Percentiles rank a stretch among this genome's conserved stretches.
Conservation (phyloP, 148 eudicot genomes). For the Pouteria glomerata region DNA sequence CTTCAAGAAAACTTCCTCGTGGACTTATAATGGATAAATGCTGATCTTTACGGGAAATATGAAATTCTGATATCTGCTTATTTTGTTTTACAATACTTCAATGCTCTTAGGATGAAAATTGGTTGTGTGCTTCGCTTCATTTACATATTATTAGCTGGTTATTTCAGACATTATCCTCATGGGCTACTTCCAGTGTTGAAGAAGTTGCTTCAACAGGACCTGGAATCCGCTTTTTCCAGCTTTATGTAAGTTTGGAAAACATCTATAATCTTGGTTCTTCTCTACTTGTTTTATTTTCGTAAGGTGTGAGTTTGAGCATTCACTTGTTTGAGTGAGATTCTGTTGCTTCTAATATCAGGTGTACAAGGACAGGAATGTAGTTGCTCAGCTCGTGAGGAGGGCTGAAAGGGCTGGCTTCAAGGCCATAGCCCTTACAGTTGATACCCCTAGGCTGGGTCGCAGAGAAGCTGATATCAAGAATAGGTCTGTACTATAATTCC, state of each 20-base stretch:
- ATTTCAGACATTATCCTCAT: constrained; percentile 86
- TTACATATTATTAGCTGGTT: not conserved
- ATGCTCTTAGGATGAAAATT: not conserved
- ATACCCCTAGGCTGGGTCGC: constrained; percentile 93
- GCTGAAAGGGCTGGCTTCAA: constrained; percentile 98
- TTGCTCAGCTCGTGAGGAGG: constrained; percentile 94
- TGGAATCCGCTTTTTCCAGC: constrained; percentile 98
- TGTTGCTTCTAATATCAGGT: constrained; percentile 41
- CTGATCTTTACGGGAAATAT: not conserved
- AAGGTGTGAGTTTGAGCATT: not conserved
- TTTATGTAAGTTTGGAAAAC: constrained; percentile 60
- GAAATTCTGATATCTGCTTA: not conserved
- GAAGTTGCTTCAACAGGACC: constrained; percentile 99
- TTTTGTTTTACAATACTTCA: not conserved
- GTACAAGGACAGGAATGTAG: constrained; percentile 93
- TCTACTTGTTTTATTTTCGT: not conserved
- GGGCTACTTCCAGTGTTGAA: constrained; percentile 98
- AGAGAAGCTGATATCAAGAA: constrained; percentile 97
- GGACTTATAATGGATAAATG: not conserved
- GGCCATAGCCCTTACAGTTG: constrained; percentile 98
- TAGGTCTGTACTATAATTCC: constrained; percentile 39
- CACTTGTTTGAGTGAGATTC: not conserved
- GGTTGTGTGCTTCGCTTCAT: not conserved
- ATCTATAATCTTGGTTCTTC: not conserved
- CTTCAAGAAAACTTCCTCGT: not conserved